These are phyloP conservation scores for Salix caprea DNA, from an alignment of 345 rosid genomes.

Conservation along the genomic window DNA sequence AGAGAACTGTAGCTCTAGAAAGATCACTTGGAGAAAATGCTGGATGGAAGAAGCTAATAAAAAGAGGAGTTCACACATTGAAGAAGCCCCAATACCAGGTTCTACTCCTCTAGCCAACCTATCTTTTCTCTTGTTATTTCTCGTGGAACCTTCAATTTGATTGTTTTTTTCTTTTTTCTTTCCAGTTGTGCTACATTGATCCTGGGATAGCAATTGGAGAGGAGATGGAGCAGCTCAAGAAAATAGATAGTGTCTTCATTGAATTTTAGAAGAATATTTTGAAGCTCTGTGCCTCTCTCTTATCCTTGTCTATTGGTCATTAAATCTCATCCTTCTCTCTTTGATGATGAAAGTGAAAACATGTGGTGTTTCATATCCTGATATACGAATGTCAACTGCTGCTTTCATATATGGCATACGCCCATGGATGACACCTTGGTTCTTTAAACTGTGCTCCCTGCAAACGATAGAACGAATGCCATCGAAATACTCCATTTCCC, in stretches of 20 bases:
- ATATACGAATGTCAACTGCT: too few relatives aligned
- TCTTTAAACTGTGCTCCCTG: too few relatives aligned
- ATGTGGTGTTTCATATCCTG: too few relatives aligned
- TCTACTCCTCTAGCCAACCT: not conserved
- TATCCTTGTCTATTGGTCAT: not conserved
- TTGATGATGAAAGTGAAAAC: not conserved
- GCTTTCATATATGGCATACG: too few relatives aligned
- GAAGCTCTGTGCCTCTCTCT: not conserved
- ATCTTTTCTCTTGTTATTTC: constrained; percentile 4
- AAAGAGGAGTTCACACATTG: constrained; percentile 71
- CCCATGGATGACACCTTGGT: too few relatives aligned
- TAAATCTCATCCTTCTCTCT: not conserved
- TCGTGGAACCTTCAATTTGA: not conserved
- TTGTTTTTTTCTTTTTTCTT: not conserved
- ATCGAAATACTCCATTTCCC: too few relatives aligned
- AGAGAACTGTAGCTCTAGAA: constrained; percentile 58
- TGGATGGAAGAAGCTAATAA: constrained; percentile 64
- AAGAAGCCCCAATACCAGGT: constrained; percentile 74
- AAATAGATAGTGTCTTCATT: constrained; percentile 49
- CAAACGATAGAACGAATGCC: too few relatives aligned
- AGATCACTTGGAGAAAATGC: constrained; percentile 47
- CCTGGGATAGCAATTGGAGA: constrained; percentile 55
- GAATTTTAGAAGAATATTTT: constrained; percentile 34
- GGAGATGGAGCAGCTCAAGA: constrained; percentile 75
- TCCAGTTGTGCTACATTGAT: constrained; percentile 69